phyloP scores from a whole-genome alignment of 441 rosid genomes.

The Erodium texanum region DNA sequence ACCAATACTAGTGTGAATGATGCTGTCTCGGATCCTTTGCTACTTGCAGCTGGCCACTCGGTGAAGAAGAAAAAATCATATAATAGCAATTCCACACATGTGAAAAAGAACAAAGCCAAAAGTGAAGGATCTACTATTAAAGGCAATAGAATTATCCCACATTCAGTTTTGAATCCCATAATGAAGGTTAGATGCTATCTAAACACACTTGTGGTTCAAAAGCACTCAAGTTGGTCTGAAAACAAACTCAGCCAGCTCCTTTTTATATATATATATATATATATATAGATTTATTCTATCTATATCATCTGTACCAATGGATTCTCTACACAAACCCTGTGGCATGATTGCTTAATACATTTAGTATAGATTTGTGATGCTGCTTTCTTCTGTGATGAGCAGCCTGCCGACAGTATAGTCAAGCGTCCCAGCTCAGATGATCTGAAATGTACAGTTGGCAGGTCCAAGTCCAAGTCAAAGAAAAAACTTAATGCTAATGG shows the following conservation, averaged over 20 bases:
- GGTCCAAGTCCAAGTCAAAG: slow-evolving; percentile 18
- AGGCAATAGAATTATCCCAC: slow-evolving; percentile 3
- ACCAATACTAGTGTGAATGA: slow-evolving; percentile 12
- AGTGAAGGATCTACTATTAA: slow-evolving; percentile 12
- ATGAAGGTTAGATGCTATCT: slow-evolving; percentile 16
- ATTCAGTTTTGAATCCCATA: slow-evolving; percentile 12
- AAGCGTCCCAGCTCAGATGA: slow-evolving; percentile 20
- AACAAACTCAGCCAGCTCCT: not conserved
- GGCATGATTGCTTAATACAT: not conserved
- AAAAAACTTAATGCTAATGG: slow-evolving; percentile 20
- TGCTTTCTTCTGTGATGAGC: slow-evolving; percentile 23
- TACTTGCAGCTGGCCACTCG: slow-evolving; percentile 18
- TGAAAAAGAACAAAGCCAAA: slow-evolving; percentile 15
- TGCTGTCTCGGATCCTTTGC: slow-evolving; percentile 14
- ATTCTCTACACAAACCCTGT: not conserved
- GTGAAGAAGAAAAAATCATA: slow-evolving; percentile 16
- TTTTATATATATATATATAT: not conserved
- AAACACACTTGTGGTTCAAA: slow-evolving; percentile 18
- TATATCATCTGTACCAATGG: not conserved
- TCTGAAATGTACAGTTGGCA: slow-evolving; percentile 14
- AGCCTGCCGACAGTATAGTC: slow-evolving; percentile 25
- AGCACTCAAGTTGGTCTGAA: slow-evolving; percentile 3
- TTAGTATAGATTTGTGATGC: slow-evolving; percentile 6
- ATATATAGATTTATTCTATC: not conserved
- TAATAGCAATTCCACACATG: slow-evolving; percentile 6